Conservation (phyloP, 495 filamentous ascomycete genomes). For the Lophiotrema nucula region DNA sequence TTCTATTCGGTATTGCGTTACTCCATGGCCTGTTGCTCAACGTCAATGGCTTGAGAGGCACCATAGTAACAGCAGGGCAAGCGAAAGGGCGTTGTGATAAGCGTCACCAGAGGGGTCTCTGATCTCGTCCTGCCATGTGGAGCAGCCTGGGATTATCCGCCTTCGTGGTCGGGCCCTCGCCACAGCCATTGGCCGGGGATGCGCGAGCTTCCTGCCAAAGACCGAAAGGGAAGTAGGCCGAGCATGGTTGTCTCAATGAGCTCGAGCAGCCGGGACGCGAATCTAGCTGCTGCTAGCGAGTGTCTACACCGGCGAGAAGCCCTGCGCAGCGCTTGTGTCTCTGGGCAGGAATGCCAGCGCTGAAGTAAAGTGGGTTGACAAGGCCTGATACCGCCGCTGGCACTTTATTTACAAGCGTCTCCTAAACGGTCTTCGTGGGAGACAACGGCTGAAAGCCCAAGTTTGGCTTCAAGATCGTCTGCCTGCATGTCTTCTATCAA, state of each 20-base stretch:
- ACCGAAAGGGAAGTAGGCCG: conserved; percentile 19
- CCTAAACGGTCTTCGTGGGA: not conserved
- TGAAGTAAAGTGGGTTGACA: too few relatives aligned
- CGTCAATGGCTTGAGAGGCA: too few relatives aligned
- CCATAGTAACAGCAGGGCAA: conserved; percentile 14
- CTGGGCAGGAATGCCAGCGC: too few relatives aligned
- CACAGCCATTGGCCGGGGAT: conserved; percentile 17
- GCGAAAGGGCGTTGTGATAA: conserved; percentile 26
- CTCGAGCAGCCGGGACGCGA: not conserved
- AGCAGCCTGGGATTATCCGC: conserved; percentile 9
- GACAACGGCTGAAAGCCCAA: too few relatives aligned
- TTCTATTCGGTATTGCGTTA: too few relatives aligned
- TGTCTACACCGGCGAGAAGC: too few relatives aligned
- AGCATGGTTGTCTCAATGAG: not conserved
- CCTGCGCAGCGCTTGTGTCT: too few relatives aligned
- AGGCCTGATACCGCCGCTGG: conserved; percentile 3
- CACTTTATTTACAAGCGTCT: not conserved
- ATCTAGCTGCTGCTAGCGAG: not conserved
- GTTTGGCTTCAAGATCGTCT: too few relatives aligned
- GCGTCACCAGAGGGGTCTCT: conserved; percentile 16
- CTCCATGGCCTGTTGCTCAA: too few relatives aligned
- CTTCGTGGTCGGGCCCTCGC: not conserved
- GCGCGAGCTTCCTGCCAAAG: not conserved
- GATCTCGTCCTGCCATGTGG: conserved; percentile 26
- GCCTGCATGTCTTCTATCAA: conserved; percentile 14